These are phyloP conservation scores for Cordia subcordata DNA, from an alignment of 257 asterid genomes.

Conservation along the genomic window DNA sequence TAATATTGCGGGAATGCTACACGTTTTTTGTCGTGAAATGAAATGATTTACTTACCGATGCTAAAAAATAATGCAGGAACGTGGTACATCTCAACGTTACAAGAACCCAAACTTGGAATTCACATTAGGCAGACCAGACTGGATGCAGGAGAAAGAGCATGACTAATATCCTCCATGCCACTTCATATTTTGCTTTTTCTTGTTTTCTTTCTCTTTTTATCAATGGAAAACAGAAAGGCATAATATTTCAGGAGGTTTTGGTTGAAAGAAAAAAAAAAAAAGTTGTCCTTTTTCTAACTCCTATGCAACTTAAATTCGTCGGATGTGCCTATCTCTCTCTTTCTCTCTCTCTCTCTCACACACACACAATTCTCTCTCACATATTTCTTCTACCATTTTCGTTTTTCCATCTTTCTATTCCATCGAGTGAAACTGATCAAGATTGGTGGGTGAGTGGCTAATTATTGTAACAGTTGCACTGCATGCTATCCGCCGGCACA, in stretches of 20 bases:
- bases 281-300: too few relatives aligned
- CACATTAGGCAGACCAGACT: constrained; percentile 49
- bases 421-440: too few relatives aligned
- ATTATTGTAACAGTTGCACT: constrained; percentile 6
- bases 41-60: too few relatives aligned
- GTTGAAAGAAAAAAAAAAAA: too few relatives aligned
- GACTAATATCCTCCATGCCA: constrained; percentile 20
- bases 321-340: too few relatives aligned
- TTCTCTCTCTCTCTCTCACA: too few relatives aligned
- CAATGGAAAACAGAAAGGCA: constrained; percentile 5
- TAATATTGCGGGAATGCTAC: too few relatives aligned
- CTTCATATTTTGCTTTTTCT: constrained; percentile 1
- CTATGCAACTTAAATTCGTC: too few relatives aligned
- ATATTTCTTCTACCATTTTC: too few relatives aligned
- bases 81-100: constrained; percentile 23
- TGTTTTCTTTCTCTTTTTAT: neutral
- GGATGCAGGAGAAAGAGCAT: constrained; percentile 29
- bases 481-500: constrained; percentile 2
- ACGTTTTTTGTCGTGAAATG: too few relatives aligned
- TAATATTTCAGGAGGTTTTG: constrained; percentile 1
- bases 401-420: too few relatives aligned
- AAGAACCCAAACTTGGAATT: constrained; percentile 47
- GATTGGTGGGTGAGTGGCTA: neutral
- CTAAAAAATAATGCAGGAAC: constrained; percentile 36
- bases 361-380: too few relatives aligned